Evolutionary conservation across 2,329 filamentous ascomycete species (phyloP), one percentile per base, ranked within the genome.

Genomic region (Trichoderma brevicompactum): DNA sequence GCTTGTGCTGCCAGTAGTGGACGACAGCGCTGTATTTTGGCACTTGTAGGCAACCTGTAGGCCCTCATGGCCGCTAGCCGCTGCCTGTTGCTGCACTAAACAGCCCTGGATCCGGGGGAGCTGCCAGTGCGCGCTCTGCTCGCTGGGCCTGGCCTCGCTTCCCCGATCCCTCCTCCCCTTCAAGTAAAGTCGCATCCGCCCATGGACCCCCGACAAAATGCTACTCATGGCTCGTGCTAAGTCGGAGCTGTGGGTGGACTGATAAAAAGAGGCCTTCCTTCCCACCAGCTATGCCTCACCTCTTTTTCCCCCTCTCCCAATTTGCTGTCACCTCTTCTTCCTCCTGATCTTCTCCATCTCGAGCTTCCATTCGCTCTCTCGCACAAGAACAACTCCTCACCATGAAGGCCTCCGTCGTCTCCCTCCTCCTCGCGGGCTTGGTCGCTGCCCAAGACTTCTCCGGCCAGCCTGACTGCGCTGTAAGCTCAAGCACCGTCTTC

Each of bases 371-470:
- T 53, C 8, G 38, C 59, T 44, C 17, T 44, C 17, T 53, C 48
- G 12, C 36, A 9, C 58, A 49, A 34, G 43, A 53, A 44, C 17
- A 46, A 9, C n/a, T 53, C 63, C 32, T 68, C 74, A 80, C 70
- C 19, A 82, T 82, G 80, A 82, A 81, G 79, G 69, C 73, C 69
- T 59, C 74, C 46, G 67, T 77, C 65, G 66, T 77, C 38, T 59
- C 77, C 61, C 67, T 77, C 58, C 75, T 74, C 65, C 69, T 71
- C 44, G 74, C 72, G 55, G 73, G 78, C 72, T 67, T 80, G 43
- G 78, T 74, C 48, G 74, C 75, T 56, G 79, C 78, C 38, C 78
- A 81, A 71, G 68, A 77, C 69, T 72, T 80, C 56, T 46, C 67
- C 32, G 75, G 72, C 43, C 68, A 77, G 64, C 77, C 79, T 53